Percentiles rank a stretch among this genome's conserved stretches.
Conservation (phyloP, 257 asterid species). For the Oldenlandia corymbosa region DNA sequence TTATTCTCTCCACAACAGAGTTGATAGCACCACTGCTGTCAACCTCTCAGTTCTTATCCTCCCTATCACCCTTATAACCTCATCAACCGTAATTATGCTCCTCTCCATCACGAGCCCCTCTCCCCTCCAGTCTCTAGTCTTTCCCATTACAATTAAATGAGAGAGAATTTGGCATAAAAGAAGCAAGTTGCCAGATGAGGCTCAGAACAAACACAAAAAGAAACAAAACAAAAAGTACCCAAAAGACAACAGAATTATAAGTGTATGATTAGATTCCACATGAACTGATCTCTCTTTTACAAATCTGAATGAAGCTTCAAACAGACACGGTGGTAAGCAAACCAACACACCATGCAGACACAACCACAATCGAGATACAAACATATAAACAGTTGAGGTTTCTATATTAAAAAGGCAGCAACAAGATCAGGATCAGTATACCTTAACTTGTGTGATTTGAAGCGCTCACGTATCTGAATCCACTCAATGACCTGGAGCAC, state of each 20-base stretch:
- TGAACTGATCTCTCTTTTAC: neutral
- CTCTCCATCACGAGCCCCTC: no score
- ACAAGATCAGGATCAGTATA: constrained; percentile 15
- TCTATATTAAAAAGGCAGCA: neutral
- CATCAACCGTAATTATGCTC: no score
- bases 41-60: no score
- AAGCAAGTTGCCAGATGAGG: neutral
- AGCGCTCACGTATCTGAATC: constrained; percentile 80
- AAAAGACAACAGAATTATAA: neutral
- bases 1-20: no score
- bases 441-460: constrained; percentile 78
- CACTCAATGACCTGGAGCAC: constrained; percentile 94
- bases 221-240: neutral
- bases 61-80: no score
- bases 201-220: neutral
- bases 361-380: neutral
- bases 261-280: neutral
- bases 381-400: neutral
- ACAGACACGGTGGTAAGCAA: neutral
- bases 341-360: neutral
- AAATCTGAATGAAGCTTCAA: neutral
- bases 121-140: no score
- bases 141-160: no score
- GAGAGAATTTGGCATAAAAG: no score
- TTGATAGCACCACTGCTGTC: no score